phyloP scores from a whole-genome alignment of 371 early-diverging fungal genomes.

The Apophysomyces ossiformis region DNA sequence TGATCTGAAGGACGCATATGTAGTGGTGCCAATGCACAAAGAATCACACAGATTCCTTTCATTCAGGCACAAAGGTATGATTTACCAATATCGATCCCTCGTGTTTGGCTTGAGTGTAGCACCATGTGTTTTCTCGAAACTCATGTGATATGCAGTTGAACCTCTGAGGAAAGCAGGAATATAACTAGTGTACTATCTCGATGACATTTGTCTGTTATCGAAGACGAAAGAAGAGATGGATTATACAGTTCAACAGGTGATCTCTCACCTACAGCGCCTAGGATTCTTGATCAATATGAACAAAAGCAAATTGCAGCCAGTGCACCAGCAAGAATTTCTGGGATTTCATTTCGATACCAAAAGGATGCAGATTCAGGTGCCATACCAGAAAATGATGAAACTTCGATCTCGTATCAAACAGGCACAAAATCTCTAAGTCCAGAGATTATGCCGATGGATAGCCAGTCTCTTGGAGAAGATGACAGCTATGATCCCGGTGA shows the following conservation, averaged over 20 bases:
- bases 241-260: no score
- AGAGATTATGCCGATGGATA: conserved; percentile 17
- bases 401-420: background rate
- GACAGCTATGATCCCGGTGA: conserved; percentile 19
- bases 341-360: conserved; percentile 18
- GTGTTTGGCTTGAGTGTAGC: background rate
- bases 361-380: conserved; percentile 23
- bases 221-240: no score
- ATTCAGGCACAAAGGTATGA: conserved; percentile 8
- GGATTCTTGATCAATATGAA: conserved; percentile 18
- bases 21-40: no score
- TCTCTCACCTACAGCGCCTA: no score
- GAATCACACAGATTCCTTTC: no score
- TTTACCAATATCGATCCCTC: background rate
- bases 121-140: conserved; percentile 8
- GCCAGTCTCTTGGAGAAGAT: conserved; percentile 21
- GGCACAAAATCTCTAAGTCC: background rate
- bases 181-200: no score
- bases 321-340: conserved; percentile 16
- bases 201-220: no score
- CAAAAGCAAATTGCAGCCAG: conserved; percentile 15
- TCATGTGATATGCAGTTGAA: no score
- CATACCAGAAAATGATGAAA: conserved; percentile 13
- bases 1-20: no score
- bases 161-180: no score